These are phyloP conservation scores for Ascocoryne sarcoides DNA, from an alignment of 2,329 filamentous ascomycete species.

Conservation along the genomic window DNA sequence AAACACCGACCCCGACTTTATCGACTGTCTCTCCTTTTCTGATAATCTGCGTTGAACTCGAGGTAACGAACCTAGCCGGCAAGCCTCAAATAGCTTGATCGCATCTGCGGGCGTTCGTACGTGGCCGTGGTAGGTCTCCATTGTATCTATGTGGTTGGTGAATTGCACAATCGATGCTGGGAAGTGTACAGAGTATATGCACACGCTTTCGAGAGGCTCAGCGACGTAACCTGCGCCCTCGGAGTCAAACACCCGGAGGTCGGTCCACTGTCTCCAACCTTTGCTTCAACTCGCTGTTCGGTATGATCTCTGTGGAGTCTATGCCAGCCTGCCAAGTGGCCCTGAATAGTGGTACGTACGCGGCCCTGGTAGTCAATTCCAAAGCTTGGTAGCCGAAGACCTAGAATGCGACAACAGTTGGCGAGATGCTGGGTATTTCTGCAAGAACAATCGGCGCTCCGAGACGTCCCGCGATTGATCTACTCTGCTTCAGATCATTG, in stretches of 20 bases:
- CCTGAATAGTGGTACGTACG: conserved; percentile 6
- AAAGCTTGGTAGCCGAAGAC: conserved; percentile 10
- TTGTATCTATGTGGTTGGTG: conserved; percentile 34
- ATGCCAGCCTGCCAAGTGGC: background rate
- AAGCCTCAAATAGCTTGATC: conserved; percentile 98
- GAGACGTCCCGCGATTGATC: conserved; percentile 21
- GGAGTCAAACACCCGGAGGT: too few relatives aligned
- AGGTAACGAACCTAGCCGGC: conserved; percentile 77
- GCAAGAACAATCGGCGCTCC: conserved; percentile 13
- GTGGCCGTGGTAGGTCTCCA: conserved; percentile 96
- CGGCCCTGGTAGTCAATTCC: conserved; percentile 3
- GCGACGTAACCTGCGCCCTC: too few relatives aligned
- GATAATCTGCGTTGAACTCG: conserved; percentile 92
- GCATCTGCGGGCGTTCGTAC: conserved; percentile 94
- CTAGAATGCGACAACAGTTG: conserved; percentile 6
- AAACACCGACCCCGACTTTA: conserved; percentile 93
- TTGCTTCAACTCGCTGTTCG: too few relatives aligned
- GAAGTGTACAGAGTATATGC: background rate
- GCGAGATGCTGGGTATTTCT: conserved; percentile 6
- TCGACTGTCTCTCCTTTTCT: conserved; percentile 93
- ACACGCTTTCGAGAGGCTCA: background rate
- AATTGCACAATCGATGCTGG: conserved; percentile 6
- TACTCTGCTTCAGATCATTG: conserved; percentile 23
- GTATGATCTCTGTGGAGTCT: background rate
- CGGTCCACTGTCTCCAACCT: too few relatives aligned